These are phyloP conservation scores for Piper betle DNA, from an alignment of 164 flowering plant genomes.

Conservation along the genomic window DNA sequence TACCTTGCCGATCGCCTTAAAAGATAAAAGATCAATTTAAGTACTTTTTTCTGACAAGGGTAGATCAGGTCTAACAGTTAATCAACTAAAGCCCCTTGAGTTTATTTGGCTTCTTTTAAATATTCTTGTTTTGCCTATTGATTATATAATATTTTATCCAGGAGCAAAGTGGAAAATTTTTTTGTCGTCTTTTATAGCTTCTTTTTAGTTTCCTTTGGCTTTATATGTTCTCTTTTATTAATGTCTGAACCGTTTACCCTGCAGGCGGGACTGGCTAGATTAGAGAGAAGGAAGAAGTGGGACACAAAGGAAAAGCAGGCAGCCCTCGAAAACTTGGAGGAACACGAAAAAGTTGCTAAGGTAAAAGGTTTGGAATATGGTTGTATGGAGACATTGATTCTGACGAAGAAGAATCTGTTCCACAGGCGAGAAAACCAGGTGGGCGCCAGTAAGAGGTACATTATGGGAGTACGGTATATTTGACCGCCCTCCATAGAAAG, in stretches of 20 bases:
- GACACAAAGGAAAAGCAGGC: conserved; percentile 51
- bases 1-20: too few species aligned
- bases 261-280: conserved; percentile 87
- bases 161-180: too few species aligned
- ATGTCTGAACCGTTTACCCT: not conserved
- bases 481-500: conserved; percentile 4
- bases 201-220: not conserved
- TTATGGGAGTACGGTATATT: conserved; percentile 37
- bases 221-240: not conserved
- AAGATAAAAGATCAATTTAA: too few species aligned
- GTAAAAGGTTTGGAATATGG: conserved; percentile 65
- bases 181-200: too few species aligned
- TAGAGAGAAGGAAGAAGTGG: conserved; percentile 76
- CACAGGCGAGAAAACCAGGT: conserved; percentile 54
- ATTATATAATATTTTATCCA: too few species aligned
- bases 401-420: conserved; percentile 74
- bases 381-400: conserved; percentile 84
- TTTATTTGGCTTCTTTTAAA: too few species aligned
- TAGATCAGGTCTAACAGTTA: too few species aligned
- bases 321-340: conserved; percentile 63
- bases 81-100: too few species aligned
- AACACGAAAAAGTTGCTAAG: conserved; percentile 55
- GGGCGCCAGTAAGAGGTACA: conserved; percentile 36
- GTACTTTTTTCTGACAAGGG: too few species aligned
- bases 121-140: too few species aligned